A percentile compares a stretch with the other conserved stretches of the same genome.
phyloP scores from a whole-genome alignment of 768 basidiomycete species.

The Lactifluus subvellereus region DNA sequence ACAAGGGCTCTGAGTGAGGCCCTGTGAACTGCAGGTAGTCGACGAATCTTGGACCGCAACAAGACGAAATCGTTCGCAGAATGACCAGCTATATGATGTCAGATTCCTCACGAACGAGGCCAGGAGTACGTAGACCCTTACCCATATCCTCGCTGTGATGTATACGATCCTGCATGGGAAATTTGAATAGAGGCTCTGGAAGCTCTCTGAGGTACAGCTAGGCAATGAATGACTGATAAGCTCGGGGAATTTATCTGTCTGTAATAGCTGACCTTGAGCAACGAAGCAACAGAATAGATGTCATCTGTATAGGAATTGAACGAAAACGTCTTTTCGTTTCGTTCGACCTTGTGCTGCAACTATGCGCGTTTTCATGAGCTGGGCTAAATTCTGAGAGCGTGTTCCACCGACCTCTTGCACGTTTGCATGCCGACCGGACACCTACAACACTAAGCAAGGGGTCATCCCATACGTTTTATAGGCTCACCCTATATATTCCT shows the following conservation, averaged over 20 bases:
- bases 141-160: constrained; percentile 76
- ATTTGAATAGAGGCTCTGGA: constrained; percentile 85
- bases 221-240: background rate
- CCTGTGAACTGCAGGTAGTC: constrained; percentile 79
- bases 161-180: constrained; percentile 71
- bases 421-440: constrained; percentile 78
- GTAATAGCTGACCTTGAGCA: constrained; percentile 62
- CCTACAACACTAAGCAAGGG: constrained; percentile 36
- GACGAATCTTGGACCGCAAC: constrained; percentile 81
- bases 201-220: constrained; percentile 80
- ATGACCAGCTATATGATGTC: constrained; percentile 53
- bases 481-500: constrained; percentile 70
- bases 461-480: background rate
- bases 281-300: constrained; percentile 73
- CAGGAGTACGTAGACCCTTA: constrained; percentile 29
- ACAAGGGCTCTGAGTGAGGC: constrained; percentile 74
- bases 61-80: constrained; percentile 62
- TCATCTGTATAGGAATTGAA: constrained; percentile 73
- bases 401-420: constrained; percentile 64
- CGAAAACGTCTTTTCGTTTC: constrained; percentile 67
- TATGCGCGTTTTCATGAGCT: constrained; percentile 30
- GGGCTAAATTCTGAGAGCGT: background rate
- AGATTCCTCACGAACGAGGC: background rate
- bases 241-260: background rate
- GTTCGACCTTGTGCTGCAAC: constrained; percentile 84